These are phyloP conservation scores for Tardiomyces digboiensis DNA, from an alignment of 1,139 yeast species.

Conservation along the genomic window DNA sequence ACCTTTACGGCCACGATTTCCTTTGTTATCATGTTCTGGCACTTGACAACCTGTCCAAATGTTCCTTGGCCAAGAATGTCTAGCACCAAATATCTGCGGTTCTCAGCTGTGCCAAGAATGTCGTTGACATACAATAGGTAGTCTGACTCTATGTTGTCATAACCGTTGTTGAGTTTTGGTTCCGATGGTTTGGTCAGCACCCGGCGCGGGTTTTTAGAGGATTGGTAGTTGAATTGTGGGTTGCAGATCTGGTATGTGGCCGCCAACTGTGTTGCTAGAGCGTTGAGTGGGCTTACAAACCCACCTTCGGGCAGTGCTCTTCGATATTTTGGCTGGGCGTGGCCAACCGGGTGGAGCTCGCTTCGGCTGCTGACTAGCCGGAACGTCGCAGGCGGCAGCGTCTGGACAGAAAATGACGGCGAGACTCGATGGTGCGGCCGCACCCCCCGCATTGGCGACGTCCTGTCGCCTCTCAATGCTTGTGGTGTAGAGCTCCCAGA, in stretches of 20 bases:
- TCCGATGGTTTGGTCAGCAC: constrained; percentile 91
- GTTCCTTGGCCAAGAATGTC: constrained; percentile 96
- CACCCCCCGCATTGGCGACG: neutral
- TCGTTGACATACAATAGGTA: constrained; percentile 93
- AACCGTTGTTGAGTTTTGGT: constrained; percentile 72
- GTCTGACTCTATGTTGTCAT: constrained; percentile 83
- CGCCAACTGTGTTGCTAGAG: constrained; percentile 67
- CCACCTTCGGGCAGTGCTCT: constrained; percentile 73
- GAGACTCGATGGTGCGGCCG: neutral
- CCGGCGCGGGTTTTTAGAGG: constrained; percentile 81
- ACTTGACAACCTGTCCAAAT: constrained; percentile 97
- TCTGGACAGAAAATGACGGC: constrained; percentile 1
- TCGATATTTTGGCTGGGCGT: constrained; percentile 65
- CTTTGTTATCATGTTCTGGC: constrained; percentile 84
- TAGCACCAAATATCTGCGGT: constrained; percentile 72
- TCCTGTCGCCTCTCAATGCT: neutral
- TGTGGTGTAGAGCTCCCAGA: too few relatives aligned
- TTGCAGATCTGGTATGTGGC: constrained; percentile 83
- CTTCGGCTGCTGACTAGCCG: constrained; percentile 33
- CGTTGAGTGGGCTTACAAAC: constrained; percentile 78
- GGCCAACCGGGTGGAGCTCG: constrained; percentile 56
- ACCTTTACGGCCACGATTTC: constrained; percentile 93
- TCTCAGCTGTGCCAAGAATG: constrained; percentile 81
- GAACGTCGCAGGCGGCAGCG: constrained; percentile 34
- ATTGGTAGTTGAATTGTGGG: constrained; percentile 76